Evolutionary conservation across 2,329 filamentous ascomycete species (phyloP), one percentile per base, ranked within the genome.

Genomic region (Cladorrhinum sp.): DNA sequence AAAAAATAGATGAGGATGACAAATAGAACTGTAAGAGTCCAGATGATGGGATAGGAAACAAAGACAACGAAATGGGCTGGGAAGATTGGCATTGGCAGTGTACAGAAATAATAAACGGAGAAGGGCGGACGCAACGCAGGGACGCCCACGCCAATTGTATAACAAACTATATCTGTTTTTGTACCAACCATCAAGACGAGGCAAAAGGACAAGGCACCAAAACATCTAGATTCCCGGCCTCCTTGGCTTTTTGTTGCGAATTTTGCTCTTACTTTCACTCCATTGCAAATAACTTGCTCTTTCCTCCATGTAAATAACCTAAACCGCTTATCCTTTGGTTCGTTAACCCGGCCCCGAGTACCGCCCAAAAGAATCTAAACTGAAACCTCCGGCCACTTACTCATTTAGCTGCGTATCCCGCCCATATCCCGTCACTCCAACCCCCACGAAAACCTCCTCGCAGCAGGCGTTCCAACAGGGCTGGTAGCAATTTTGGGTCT

Each of bases 401-500:
- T n/a, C n/a, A n/a, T n/a, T n/a, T n/a, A n/a, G n/a, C n/a, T n/a
- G n/a, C n/a, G n/a, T n/a, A n/a, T n/a, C n/a, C n/a, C n/a, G n/a
- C n/a, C n/a, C n/a, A n/a, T n/a, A n/a, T n/a, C n/a, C n/a, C n/a
- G 3, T 21, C 16, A 46, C n/a, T 46, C 42, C n/a, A 18, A 46
- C 5, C 42, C 42, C 42, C 42, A 46, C n/a, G 53, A 58, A 56
- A 56, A 58, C 60, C 57, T 62, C 39, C 58, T 39, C 9, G 72
- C 76, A 5, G 71, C 74, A 1, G 82, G 82, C 59, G 78, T 83
- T 8, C 78, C 76, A 2, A 86, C 72, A 1, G 92, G 92, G 72
- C 92, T 96, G 10, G 85, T 84, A 65, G 88, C 87, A 66, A 97
- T 86, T 73, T 87, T 89, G 0, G 93, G 93, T 65, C 93, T 77